Evolutionary conservation across 1,284 basidiomycete genomes (phyloP), one percentile per base, ranked within the genome.

Genomic region (Cutaneotrichosporon cutaneum): DNA sequence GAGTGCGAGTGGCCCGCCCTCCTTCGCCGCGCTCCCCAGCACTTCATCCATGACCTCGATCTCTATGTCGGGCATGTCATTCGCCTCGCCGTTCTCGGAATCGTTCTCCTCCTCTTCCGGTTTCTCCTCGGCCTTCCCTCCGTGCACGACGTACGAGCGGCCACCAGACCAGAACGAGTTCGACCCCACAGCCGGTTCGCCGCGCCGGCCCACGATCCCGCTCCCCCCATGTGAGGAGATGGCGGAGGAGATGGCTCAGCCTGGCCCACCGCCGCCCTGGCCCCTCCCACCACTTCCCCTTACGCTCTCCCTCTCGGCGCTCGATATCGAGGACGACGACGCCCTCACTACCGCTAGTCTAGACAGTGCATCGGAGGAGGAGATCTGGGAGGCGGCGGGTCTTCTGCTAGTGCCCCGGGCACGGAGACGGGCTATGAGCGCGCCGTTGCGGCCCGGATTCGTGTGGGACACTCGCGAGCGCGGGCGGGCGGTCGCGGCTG

Each of bases 351-450:
- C 35, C 13, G 52, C 52, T 3, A 54, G 52, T 22, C 11, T 54
- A 4, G 52, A 39, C 13, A 24, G 33, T 13, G 52, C 35, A 24
- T 39, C 35, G 13, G 52, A 39, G 22, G 52, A 35, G 8, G 35
- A 9, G 14, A 21, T 54, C 7, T 54, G 52, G 52, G 52, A 54
- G 21, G 35, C 33, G n/a, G 51, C 51, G 21, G 13, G 26, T 16
- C 9, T 22, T 4, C 32, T 53, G 9, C 51, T 61, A 13, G 13
- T 53, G 3, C 32, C 51, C 3, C 9, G 32, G 30, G n/a, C 21
- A 30, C 30, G 33, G n/a, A 30, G 51, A 22, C 24, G 48, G 18
- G 48, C 48, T 8, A 51, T 51, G 48, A 51, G 48, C 26, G 48
- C 48, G 14, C 48, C 48, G 16, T 14, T 51, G 14, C 26, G 48